A percentile compares a stretch with the other conserved stretches of the same genome.
phyloP scores from a whole-genome alignment of 192 early-diverging fungal species.

The Backusella macrospora region DNA sequence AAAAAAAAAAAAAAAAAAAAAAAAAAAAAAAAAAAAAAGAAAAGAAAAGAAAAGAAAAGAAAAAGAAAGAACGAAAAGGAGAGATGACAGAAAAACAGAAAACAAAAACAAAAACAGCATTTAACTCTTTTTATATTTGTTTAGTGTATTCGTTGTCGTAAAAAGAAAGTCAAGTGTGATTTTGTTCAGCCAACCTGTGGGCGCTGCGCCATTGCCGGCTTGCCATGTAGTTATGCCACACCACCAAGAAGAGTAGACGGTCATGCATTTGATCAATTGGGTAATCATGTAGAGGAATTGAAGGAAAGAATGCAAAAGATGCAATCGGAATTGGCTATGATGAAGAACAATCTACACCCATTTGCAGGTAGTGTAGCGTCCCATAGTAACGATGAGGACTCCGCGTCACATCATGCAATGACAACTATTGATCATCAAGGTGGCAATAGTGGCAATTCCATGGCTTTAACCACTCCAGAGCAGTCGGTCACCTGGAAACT shows the following conservation, averaged over 20 bases:
- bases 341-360: slow-evolving; percentile 46
- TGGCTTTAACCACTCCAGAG: slow-evolving; percentile 1
- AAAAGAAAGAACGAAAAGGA: neutral
- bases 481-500: slow-evolving; percentile 43
- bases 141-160: slow-evolving; percentile 48
- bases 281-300: slow-evolving; percentile 47
- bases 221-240: slow-evolving; percentile 48
- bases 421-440: neutral
- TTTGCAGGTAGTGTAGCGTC: slow-evolving; percentile 17
- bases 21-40: neutral
- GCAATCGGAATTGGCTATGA: slow-evolving; percentile 43
- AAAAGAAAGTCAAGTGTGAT: slow-evolving; percentile 51
- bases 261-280: slow-evolving; percentile 45
- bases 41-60: neutral
- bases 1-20: slow-evolving; percentile 3
- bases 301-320: slow-evolving; percentile 51
- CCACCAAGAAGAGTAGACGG: slow-evolving; percentile 46
- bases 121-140: slow-evolving; percentile 12
- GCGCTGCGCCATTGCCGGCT: slow-evolving; percentile 40
- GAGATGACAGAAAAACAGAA: neutral
- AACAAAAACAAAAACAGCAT: neutral
- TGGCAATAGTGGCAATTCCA: neutral
- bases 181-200: slow-evolving; percentile 50
- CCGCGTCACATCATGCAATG: neutral
- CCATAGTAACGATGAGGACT: slow-evolving; percentile 12